Evolutionary conservation across 208 protist species (phyloP).

Genomic region (Herpetomonas tarakana): DNA sequence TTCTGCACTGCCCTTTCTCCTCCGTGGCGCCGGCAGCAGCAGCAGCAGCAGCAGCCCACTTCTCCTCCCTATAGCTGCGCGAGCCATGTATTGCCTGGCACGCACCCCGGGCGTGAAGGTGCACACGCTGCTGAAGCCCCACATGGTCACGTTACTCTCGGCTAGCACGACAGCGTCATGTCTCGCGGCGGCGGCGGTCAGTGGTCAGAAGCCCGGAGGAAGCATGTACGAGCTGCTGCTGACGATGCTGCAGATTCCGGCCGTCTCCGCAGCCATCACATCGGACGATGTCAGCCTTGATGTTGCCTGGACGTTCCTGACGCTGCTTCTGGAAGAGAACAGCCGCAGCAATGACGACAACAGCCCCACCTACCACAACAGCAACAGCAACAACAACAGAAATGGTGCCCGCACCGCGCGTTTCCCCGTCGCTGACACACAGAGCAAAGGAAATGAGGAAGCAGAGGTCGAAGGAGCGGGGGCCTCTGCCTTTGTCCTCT

Average conservation of each 20-base stretch:
- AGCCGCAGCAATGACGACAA: neutral
- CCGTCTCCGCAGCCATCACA: constrained; percentile 10
- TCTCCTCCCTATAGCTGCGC: neutral
- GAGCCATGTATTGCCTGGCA: neutral
- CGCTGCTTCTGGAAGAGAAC: neutral
- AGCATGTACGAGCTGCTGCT: neutral
- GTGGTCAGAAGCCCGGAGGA: no score
- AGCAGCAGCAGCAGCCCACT: neutral
- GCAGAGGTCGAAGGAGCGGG: no score
- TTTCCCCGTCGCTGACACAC: no score
- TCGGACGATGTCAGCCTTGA: constrained; percentile 17
- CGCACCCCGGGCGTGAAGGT: neutral
- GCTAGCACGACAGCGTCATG: neutral
- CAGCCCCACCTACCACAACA: no score
- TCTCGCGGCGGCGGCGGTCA: no score
- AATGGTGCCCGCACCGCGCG: no score
- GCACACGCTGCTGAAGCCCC: neutral
- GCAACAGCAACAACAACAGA: neutral
- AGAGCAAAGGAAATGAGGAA: no score
- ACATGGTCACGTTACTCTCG: neutral
- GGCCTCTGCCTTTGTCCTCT: neutral
- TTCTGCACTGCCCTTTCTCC: no score
- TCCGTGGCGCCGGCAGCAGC: neutral
- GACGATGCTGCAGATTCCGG: neutral
- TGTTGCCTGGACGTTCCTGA: constrained; percentile 11